phyloP scores from a whole-genome alignment of 1,284 basidiomycete genomes.

The Acaromyces ingoldii region DNA sequence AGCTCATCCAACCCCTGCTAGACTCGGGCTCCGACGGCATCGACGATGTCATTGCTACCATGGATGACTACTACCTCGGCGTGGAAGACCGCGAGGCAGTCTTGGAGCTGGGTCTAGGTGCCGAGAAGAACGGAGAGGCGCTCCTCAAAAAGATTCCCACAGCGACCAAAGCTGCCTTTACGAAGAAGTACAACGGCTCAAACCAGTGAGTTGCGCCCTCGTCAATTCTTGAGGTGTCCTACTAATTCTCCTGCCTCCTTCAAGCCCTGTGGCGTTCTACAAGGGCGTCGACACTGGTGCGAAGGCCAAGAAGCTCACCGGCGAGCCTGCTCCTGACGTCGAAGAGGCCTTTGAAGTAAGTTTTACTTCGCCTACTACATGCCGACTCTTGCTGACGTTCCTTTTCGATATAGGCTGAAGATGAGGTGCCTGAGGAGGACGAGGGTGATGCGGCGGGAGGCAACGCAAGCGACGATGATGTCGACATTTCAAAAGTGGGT shows the following conservation, averaged over 20 bases:
- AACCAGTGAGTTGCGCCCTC: conserved; percentile 14
- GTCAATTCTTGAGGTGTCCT: not conserved
- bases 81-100: conserved; percentile 95
- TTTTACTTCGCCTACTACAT: too few species aligned
- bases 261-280: conserved; percentile 33
- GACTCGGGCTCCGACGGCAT: conserved; percentile 64
- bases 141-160: conserved; percentile 78
- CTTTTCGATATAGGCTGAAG: too few species aligned
- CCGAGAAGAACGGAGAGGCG: conserved; percentile 62
- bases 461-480: conserved; percentile 17
- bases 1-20: conserved; percentile 73
- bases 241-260: not conserved
- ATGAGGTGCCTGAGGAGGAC: conserved; percentile 51
- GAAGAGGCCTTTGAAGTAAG: conserved; percentile 6
- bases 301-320: conserved; percentile 20
- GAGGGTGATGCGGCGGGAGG: conserved; percentile 36
- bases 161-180: conserved; percentile 77
- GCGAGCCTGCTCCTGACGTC: conserved; percentile 28
- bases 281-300: conserved; percentile 17
- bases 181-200: conserved; percentile 62
- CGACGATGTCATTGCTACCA: conserved; percentile 72
- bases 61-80: conserved; percentile 91
- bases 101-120: conserved; percentile 84
- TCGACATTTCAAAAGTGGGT: conserved; percentile 6
- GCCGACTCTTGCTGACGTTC: too few species aligned